Percentiles rank a stretch among this genome's conserved stretches.
Conservation (phyloP, 495 filamentous ascomycete genomes). For the Aspergillus biplanus region DNA sequence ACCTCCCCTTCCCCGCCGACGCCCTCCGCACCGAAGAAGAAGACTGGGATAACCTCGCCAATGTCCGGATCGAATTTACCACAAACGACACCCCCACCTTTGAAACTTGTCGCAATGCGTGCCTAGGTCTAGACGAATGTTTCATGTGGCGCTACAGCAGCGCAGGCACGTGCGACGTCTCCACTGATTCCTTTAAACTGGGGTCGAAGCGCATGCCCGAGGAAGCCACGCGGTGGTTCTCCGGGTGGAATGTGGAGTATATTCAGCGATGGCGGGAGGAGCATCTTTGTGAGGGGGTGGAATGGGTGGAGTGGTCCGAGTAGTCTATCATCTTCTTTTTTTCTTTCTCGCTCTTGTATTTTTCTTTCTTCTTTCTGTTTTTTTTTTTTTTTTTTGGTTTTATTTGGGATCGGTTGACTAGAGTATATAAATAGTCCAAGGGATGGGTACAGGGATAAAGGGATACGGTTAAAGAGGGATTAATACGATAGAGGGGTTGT, state of each 20-base stretch:
- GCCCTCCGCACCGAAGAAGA: conserved; percentile 35
- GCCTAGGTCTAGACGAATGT: conserved; percentile 36
- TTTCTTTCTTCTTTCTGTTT: not conserved
- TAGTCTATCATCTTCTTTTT: not conserved
- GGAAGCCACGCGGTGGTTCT: conserved; percentile 11
- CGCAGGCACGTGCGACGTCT: conserved; percentile 15
- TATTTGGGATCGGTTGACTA: conserved; percentile 3
- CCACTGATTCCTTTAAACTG: conserved; percentile 20
- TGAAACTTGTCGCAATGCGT: conserved; percentile 46
- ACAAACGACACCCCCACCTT: conserved; percentile 43
- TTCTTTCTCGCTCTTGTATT: not conserved
- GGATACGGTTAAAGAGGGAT: too few relatives aligned
- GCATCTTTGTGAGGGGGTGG: conserved; percentile 13
- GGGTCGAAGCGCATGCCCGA: conserved; percentile 17
- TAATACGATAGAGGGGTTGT: not conserved
- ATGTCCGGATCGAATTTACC: conserved; percentile 41
- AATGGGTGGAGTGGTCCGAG: conserved; percentile 18
- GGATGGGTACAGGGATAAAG: too few relatives aligned
- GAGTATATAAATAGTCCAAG: not conserved
- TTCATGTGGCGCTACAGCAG: conserved; percentile 27
- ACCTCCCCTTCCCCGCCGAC: conserved; percentile 40
- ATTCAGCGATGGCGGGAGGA: conserved; percentile 22
- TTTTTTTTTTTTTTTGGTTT: not conserved
- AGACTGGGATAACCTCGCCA: conserved; percentile 55
- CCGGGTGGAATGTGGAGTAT: conserved; percentile 20